Base-by-base conservation (phyloP, 2,329 filamentous ascomycete genomes). In the Botrytis deweyae region DNA sequence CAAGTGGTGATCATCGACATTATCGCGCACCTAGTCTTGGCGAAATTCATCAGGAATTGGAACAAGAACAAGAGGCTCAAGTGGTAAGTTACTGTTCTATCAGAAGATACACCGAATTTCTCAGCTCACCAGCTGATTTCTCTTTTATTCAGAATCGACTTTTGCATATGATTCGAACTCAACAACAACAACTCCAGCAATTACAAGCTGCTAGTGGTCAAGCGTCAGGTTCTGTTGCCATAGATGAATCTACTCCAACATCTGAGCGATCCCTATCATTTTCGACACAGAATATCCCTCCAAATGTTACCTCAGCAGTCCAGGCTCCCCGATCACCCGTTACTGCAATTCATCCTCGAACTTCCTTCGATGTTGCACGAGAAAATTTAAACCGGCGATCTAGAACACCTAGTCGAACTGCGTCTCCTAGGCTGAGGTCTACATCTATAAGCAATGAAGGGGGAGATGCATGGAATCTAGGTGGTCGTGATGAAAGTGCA, bases 1-100 rank as follows among this genome's bases (percentile, higher is more conserved):
- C 75, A 12, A 78, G 72, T 59, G 80, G 83, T 49, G 88, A 90
- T 77, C 88, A 89, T 25, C 87, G 89, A 77, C 91, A 92, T 79
- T 88, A 89, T 77, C 86, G 92, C 67, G 84, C 90, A 0, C 91
- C 91, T 3, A 94, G 92, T 80, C 82, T 94, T 75, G 92, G 92
- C 29, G 92, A 94, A 82, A 87, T 94, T 61, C 92, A 94, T 78
- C 92, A 94, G 80, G 91, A 94, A 82, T 85, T 94, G 2, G 92
- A 94, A 81, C 91, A 90, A 71, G 92, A 94, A 83, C 92, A 94
- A 81, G 92, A 94, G 80, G 91, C 89, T 38, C 92, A 94, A 82
- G 92, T 94, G 76, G 90, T 91, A 84, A 69, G 88, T 83, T 25
- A 42, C 25, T 18, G 5, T 36, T 46, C 12, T 29, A 64, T 22